Evolutionary conservation across 2,329 filamentous ascomycete genomes (phyloP).

Genomic region (Diaporthe longicolla): DNA sequence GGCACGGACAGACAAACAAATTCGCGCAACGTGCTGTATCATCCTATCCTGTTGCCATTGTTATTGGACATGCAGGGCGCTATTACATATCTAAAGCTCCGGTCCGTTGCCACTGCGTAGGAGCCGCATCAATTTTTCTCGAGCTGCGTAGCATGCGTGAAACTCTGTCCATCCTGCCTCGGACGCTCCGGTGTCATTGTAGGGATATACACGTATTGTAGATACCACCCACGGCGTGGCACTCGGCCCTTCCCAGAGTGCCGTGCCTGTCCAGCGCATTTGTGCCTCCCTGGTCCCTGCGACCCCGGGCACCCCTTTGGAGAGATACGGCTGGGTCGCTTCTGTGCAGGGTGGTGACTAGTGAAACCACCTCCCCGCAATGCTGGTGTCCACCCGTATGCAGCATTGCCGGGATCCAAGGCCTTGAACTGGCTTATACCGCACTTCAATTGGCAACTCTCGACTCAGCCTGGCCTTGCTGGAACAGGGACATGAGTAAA

Average conservation of each 20-base stretch:
- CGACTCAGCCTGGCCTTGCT: background rate
- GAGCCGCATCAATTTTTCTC: background rate
- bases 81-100: background rate
- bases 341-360: background rate
- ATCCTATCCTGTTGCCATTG: background rate
- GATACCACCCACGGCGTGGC: background rate
- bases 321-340: background rate
- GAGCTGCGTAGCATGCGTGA: background rate
- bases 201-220: background rate
- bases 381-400: background rate
- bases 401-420: background rate
- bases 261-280: slow-evolving; percentile 1
- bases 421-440: background rate
- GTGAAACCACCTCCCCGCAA: slow-evolving; percentile 14
- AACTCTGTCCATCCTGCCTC: background rate
- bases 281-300: slow-evolving; percentile 11
- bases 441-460: background rate
- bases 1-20: background rate
- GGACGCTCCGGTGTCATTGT: background rate
- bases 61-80: background rate
- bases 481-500: slow-evolving; percentile 9
- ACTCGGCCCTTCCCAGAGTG: slow-evolving; percentile 2
- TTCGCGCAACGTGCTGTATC: background rate
- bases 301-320: background rate
- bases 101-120: background rate